These are phyloP conservation scores for Xylaria sp. DNA, from an alignment of 2,329 filamentous ascomycete species.

Conservation along the genomic window DNA sequence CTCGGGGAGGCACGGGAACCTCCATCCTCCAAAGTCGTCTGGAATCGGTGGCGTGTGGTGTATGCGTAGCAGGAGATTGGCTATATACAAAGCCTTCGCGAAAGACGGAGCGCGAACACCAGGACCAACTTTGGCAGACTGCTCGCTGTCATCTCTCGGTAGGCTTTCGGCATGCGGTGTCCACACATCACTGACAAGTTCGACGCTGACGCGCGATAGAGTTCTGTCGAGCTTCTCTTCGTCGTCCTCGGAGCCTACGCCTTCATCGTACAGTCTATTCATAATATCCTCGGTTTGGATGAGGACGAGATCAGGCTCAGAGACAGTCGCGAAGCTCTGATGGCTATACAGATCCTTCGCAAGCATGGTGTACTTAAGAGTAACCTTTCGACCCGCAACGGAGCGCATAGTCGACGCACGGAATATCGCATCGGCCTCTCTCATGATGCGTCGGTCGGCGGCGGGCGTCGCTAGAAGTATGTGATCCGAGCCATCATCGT, in stretches of 20 bases:
- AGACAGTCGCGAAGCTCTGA: constrained; percentile 53
- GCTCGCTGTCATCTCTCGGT: constrained; percentile 46
- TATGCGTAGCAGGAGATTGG: constrained; percentile 69
- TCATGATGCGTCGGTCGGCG: constrained; percentile 47
- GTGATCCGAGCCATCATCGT: constrained; percentile 43
- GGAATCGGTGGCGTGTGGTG: constrained; percentile 58
- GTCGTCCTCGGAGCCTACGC: constrained; percentile 52
- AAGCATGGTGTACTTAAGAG: constrained; percentile 63
- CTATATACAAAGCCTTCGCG: constrained; percentile 73
- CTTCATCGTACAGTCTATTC: constrained; percentile 57
- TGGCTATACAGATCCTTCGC: constrained; percentile 64
- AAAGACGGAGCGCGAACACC: constrained; percentile 57
- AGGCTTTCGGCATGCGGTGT: constrained; percentile 46
- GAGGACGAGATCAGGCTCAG: constrained; percentile 67
- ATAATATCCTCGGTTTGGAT: constrained; percentile 70
- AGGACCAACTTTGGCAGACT: constrained; percentile 59
- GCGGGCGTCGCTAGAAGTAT: constrained; percentile 53
- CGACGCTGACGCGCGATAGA: constrained; percentile 48
- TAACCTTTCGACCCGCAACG: constrained; percentile 38
- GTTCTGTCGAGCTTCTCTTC: constrained; percentile 51
- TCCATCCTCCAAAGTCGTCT: constrained; percentile 36
- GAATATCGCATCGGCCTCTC: constrained; percentile 52
- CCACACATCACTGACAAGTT: constrained; percentile 51
- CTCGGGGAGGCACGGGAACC: constrained; percentile 58
- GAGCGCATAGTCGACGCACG: constrained; percentile 47